Base-by-base conservation (phyloP, 202 grass and related monocot genomes). In the Zoysia matrella region DNA sequence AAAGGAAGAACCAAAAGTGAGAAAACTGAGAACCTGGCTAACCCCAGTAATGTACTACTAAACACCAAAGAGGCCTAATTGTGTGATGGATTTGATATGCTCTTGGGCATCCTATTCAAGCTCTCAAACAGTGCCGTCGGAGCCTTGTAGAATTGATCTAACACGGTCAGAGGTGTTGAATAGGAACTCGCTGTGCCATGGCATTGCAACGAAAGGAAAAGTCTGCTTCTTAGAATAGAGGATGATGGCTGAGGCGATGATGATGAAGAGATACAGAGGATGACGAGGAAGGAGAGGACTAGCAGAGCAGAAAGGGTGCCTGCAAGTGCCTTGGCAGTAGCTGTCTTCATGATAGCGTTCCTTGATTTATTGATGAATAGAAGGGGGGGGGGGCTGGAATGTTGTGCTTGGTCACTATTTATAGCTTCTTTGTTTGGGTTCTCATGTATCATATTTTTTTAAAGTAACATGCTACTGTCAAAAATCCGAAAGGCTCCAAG, bases 81-180 rank as follows among this genome's bases (percentile, higher is more conserved):
- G 48, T 88, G 86, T 13, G 86, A 88, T 71, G 86, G 86, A 75
- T 84, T 88, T 15, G 81, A 71, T 10, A 67, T 80, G 55, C 76
- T 88, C 73, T 67, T 40, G 22, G 86, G 81, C 70, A 84, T 5
- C 65, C 0, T 76, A 64, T 88, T 88, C 54, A 84, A 64, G 76
- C 56, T 88, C 49, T 71, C 76, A 63, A 47, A 79, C 18, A 84
- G 62, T 2, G 70, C 45, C 68, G 67, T 60, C 1, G 85, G 79
- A 8, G 67, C 51, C 79, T 78, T 87, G 79, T 44, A 71, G 18
- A 82, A 39, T 7, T 30, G 13, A 14, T 52, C 11, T 7, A 77
- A 60, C 42, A 65, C 72, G 11, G 52, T 47, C 57, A 83, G 11
- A 72, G 30, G 58, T 8, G 51, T 72, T 0, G 85, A 82, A 41